Conservation (phyloP, 495 filamentous ascomycete genomes). For the Talaromyces thailandensis region DNA sequence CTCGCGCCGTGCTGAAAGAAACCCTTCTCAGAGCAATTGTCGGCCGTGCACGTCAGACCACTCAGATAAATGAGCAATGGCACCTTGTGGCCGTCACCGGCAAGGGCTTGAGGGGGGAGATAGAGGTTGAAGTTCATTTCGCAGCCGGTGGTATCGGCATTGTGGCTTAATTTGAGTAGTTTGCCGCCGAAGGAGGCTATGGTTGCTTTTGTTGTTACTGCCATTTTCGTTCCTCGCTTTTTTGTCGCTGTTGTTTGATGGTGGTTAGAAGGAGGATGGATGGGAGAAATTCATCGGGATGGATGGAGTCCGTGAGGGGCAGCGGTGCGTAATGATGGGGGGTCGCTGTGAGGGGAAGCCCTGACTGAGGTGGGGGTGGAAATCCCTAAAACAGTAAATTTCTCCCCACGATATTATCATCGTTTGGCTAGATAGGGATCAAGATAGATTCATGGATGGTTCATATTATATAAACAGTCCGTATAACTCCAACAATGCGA, state of each 20-base stretch:
- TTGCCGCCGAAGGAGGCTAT: conserved; percentile 92
- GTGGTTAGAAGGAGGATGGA: not conserved
- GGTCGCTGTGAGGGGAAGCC: conserved; percentile 1
- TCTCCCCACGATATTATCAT: not conserved
- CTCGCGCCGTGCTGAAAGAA: conserved; percentile 83
- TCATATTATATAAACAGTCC: not conserved
- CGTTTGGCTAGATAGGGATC: not conserved
- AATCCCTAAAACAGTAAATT: conserved; percentile 1
- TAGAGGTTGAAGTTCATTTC: conserved; percentile 64
- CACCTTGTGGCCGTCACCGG: conserved; percentile 38
- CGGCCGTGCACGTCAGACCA: conserved; percentile 88
- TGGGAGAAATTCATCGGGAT: not conserved
- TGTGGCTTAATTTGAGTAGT: conserved; percentile 86
- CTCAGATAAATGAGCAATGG: conserved; percentile 93
- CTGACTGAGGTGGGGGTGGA: not conserved
- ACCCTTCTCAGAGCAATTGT: conserved; percentile 94
- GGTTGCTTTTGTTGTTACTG: conserved; percentile 76
- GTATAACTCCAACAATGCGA: not conserved
- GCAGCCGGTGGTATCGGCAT: conserved; percentile 55
- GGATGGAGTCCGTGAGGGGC: conserved; percentile 4
- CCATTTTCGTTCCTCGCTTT: conserved; percentile 37
- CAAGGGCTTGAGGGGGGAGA: conserved; percentile 49
- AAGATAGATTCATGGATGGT: not conserved
- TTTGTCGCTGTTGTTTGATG: not conserved
- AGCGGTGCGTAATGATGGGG: not conserved